Conservation (phyloP, 148 eudicot species). For the Persicaria tinctoria region DNA sequence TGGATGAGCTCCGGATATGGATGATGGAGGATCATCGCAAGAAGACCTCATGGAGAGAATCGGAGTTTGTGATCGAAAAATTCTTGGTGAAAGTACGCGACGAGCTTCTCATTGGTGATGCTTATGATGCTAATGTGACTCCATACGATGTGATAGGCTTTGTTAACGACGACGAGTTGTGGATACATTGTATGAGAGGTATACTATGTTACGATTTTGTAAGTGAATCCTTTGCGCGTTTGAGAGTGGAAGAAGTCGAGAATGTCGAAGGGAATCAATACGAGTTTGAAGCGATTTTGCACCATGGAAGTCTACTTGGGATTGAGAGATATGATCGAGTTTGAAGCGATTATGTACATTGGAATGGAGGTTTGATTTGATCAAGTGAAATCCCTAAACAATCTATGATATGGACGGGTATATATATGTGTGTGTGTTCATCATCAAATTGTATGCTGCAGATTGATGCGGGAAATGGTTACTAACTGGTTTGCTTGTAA, state of each 20-base stretch:
- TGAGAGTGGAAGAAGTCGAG: neutral
- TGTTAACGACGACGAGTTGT: neutral
- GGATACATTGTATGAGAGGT: neutral
- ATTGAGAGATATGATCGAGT: neutral
- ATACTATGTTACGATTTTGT: neutral
- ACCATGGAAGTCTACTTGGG: neutral
- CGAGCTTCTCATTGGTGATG: neutral
- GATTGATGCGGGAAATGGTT: too few relatives aligned
- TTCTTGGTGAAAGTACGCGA: neutral
- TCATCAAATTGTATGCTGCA: too few relatives aligned
- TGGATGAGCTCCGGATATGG: slow-evolving; percentile 1
- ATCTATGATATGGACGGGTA: too few relatives aligned
- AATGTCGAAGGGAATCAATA: neutral
- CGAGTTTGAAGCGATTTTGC: neutral
- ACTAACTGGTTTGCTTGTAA: too few relatives aligned
- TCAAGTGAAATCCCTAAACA: too few relatives aligned
- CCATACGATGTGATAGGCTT: neutral
- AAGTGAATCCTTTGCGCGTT: neutral
- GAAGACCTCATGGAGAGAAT: neutral
- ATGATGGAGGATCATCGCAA: neutral
- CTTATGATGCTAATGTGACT: neutral
- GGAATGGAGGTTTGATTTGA: too few relatives aligned
- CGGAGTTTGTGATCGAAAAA: neutral
- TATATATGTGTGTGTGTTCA: too few relatives aligned
- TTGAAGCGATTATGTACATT: too few relatives aligned